Base-by-base conservation (phyloP, 129 eudicot species). In the Saussurea involucrata region DNA sequence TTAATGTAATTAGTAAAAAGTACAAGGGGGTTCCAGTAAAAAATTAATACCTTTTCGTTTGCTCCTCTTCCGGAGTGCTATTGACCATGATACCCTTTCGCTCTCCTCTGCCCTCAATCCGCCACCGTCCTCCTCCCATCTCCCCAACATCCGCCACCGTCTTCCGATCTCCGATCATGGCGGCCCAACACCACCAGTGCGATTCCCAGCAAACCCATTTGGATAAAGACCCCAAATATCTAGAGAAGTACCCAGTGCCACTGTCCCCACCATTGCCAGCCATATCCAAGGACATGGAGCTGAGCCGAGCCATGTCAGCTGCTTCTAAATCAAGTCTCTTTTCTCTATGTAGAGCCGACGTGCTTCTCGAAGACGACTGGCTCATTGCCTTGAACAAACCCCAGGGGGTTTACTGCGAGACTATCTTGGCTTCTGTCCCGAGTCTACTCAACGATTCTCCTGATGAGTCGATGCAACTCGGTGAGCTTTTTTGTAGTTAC, bases 361-460 rank as follows among this genome's bases (percentile, higher is more conserved):
- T 91, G 24, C 82, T 95, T 36, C 85, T 86, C 44, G 88, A 95
- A 79, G 98, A 95, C 73, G 88, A 91, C 22, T 95, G 98, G 97
- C 82, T 95, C 65, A 74, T 95, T 69, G 96, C 95, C 31, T 81
- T 95, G 11, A 91, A 85, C 68, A 95, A 95, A 77, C 97, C 96
- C 73, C 93, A 87, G 73, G 97, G 98, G 24, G 83, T 94, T 87
- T 93, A 93, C 58, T 93, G 98, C 74, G 98, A 93, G 78, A 72
- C 75, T n/a, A 75, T 93, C 32, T 79, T 93, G 79, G 72, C 95
- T 80, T 76, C 96, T 63, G 88, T 80, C 2, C 95, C 82, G 10
- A 66, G 10, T 83, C 85, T 92, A 15, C 88, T 90, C 82, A 72
- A 28, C 44, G 84, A 76, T 34, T 80, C 83, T 15, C 18, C 37